Percentiles rank a stretch among this genome's conserved stretches.
phyloP scores from a whole-genome alignment of 495 filamentous ascomycete species.

The Parathielavia hyrcaniae region DNA sequence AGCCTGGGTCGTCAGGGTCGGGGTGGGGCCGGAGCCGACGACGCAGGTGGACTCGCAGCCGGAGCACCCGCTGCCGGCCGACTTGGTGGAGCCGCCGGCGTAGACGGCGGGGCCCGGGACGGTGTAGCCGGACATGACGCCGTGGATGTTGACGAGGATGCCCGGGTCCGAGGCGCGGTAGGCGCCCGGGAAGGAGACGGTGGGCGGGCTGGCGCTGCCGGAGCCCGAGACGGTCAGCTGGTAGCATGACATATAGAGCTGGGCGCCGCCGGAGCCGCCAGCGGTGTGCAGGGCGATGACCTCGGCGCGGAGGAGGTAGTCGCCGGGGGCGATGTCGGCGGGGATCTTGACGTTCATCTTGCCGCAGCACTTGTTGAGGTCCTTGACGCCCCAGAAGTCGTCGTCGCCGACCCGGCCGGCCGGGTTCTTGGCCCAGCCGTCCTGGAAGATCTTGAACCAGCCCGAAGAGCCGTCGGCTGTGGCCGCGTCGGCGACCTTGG shows the following conservation, averaged over 20 bases:
- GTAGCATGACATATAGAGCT: slow-evolving; percentile 50
- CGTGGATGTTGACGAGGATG: slow-evolving; percentile 47
- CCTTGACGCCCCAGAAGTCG: slow-evolving; percentile 48
- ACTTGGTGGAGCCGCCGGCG: slow-evolving; percentile 35
- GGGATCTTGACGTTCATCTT: slow-evolving; percentile 46
- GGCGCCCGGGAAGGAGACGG: slow-evolving; percentile 43
- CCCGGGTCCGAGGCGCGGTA: slow-evolving; percentile 46
- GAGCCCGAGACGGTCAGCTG: slow-evolving; percentile 38
- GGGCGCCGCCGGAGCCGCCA: slow-evolving; percentile 34
- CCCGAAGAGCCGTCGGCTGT: slow-evolving; percentile 39
- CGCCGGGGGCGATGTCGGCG: slow-evolving; percentile 41
- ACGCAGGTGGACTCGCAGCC: slow-evolving; percentile 40
- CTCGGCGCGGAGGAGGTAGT: slow-evolving; percentile 51
- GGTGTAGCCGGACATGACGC: slow-evolving; percentile 30
- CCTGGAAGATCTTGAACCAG: slow-evolving; percentile 51
- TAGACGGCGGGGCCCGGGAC: slow-evolving; percentile 41
- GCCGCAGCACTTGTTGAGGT: slow-evolving; percentile 50
- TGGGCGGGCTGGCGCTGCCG: slow-evolving; percentile 34
- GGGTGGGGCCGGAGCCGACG: slow-evolving; percentile 29
- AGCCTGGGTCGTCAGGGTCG: slow-evolving; percentile 18
- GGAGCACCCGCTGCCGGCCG: slow-evolving; percentile 32
- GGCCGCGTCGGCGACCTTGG: slow-evolving; percentile 46
- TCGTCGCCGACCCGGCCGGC: slow-evolving; percentile 34
- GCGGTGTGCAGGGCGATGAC: slow-evolving; percentile 48
- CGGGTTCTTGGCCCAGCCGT: slow-evolving; percentile 41